These are phyloP conservation scores for Lactifluus subvellereus DNA, from an alignment of 768 basidiomycete genomes.

Conservation along the genomic window DNA sequence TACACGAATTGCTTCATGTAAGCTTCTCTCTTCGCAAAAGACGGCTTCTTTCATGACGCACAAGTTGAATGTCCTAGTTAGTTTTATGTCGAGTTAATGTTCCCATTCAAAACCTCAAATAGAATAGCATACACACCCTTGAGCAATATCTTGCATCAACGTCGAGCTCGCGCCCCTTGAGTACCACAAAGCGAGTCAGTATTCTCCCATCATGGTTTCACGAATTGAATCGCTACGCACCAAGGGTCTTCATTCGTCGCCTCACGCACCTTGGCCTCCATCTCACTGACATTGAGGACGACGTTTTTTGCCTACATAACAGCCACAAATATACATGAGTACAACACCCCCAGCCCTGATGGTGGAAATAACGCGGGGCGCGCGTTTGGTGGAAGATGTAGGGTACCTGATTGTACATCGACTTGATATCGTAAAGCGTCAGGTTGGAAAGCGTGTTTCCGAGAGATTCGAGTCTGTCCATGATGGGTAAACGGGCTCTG, in stretches of 20 bases:
- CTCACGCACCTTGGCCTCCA: constrained; percentile 93
- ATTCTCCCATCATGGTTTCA: not conserved
- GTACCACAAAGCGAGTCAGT: constrained; percentile 7
- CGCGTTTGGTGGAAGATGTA: not conserved
- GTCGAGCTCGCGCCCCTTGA: constrained; percentile 94
- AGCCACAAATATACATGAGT: not conserved
- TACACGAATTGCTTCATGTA: constrained; percentile 28
- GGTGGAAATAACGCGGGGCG: not conserved
- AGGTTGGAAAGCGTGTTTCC: constrained; percentile 72
- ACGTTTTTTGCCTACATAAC: constrained; percentile 79
- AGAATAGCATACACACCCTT: constrained; percentile 58
- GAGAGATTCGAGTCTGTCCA: constrained; percentile 78
- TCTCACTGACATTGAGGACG: constrained; percentile 93
- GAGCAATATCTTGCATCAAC: constrained; percentile 97
- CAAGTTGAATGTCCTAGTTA: constrained; percentile 93
- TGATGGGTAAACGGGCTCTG: constrained; percentile 34
- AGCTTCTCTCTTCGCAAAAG: not conserved
- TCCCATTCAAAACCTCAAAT: constrained; percentile 21
- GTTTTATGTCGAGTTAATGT: not conserved
- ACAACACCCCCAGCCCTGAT: not conserved
- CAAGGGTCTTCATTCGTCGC: constrained; percentile 98
- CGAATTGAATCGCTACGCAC: constrained; percentile 42
- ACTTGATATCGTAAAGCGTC: constrained; percentile 90
- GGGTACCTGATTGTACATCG: constrained; percentile 87
- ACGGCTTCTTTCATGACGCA: constrained; percentile 36